These are phyloP conservation scores for Botryotinia narcissicola DNA, from an alignment of 2,329 filamentous ascomycete species.

Conservation along the genomic window DNA sequence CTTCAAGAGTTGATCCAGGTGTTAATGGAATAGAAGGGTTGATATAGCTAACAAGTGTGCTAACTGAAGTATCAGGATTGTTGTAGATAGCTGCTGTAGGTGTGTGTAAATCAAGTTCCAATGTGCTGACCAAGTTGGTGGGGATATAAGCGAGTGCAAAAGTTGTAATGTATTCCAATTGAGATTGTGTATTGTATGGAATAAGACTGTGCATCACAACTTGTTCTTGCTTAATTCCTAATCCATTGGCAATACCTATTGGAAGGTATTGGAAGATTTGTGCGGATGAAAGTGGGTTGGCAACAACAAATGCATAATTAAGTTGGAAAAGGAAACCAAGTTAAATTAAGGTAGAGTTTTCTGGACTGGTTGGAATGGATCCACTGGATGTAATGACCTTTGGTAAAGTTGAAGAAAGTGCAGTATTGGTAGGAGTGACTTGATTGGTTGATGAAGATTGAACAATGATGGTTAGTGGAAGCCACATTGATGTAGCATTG, in stretches of 20 bases:
- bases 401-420: constrained; percentile 31
- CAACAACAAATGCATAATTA: constrained; percentile 81
- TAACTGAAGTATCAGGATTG: constrained; percentile 62
- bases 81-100: constrained; percentile 74
- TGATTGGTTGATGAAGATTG: constrained; percentile 27
- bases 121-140: constrained; percentile 61
- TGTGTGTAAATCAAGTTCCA: constrained; percentile 67
- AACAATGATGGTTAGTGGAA: constrained; percentile 27
- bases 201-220: constrained; percentile 69
- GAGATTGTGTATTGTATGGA: constrained; percentile 69
- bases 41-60: constrained; percentile 74
- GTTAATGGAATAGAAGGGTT: constrained; percentile 67
- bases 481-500: constrained; percentile 30
- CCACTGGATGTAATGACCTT: constrained; percentile 36
- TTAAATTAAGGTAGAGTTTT: constrained; percentile 72
- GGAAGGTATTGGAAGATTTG: constrained; percentile 85
- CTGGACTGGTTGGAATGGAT: constrained; percentile 28
- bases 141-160: constrained; percentile 76
- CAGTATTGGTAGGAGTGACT: constrained; percentile 29
- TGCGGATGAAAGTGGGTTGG: constrained; percentile 66
- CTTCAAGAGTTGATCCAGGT: constrained; percentile 43
- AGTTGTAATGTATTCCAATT: constrained; percentile 78
- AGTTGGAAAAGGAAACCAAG: constrained; percentile 78
- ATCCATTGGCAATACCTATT: constrained; percentile 52
- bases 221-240: constrained; percentile 48